phyloP scores from a whole-genome alignment of 2,329 filamentous ascomycete genomes.

The Cladosporium sp. region DNA sequence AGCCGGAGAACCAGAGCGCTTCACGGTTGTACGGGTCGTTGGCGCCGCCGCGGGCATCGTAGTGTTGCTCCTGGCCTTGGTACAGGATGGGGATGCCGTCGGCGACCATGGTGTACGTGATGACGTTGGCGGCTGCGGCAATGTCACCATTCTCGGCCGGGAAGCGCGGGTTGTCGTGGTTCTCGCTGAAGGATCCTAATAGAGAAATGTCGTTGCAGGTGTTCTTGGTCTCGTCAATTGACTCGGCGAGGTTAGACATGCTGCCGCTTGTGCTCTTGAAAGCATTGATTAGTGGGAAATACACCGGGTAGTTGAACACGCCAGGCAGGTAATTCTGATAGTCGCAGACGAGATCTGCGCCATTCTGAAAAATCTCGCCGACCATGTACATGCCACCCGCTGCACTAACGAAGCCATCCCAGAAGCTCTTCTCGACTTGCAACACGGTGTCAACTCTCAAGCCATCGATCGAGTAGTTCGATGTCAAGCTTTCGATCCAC shows the following conservation, averaged over 20 bases:
- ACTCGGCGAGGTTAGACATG: constrained; percentile 36
- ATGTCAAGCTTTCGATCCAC: constrained; percentile 58
- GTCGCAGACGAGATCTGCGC: constrained; percentile 36
- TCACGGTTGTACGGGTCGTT: constrained; percentile 38
- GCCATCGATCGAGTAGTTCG: constrained; percentile 58
- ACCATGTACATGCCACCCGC: constrained; percentile 36
- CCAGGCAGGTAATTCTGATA: constrained; percentile 43
- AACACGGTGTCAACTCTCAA: constrained; percentile 49
- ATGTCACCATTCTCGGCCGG: constrained; percentile 49
- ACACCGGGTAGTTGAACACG: constrained; percentile 44
- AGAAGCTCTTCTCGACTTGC: constrained; percentile 43
- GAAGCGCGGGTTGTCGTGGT: constrained; percentile 38
- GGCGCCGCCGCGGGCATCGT: constrained; percentile 32
- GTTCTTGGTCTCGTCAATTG: constrained; percentile 29
- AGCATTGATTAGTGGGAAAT: constrained; percentile 35
- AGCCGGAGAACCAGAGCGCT: constrained; percentile 39
- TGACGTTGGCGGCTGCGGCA: constrained; percentile 56
- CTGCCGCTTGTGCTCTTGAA: constrained; percentile 33
- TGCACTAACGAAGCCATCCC: constrained; percentile 32
- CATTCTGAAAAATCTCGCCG: constrained; percentile 43
- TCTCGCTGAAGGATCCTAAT: constrained; percentile 38
- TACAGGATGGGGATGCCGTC: constrained; percentile 63
- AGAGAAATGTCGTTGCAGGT: constrained; percentile 36
- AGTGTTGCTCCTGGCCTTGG: constrained; percentile 62
- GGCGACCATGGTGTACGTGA: constrained; percentile 58